Conservation (phyloP, 768 basidiomycete species). For the Tephrocybe sp. region DNA sequence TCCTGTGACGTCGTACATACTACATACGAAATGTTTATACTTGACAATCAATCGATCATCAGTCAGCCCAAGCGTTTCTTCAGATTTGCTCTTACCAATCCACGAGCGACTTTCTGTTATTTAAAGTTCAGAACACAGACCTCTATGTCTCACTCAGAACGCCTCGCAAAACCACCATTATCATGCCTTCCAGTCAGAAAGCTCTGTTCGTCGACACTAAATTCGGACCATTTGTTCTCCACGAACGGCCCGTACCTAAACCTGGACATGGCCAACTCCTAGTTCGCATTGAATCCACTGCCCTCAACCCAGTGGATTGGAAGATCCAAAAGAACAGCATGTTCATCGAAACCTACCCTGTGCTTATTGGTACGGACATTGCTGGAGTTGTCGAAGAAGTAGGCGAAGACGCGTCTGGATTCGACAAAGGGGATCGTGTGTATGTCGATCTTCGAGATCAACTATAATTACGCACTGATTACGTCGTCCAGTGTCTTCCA, state of each 20-base stretch:
- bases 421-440: conserved; percentile 55
- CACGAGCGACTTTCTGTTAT: too few relatives aligned
- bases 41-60: too few relatives aligned
- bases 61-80: too few relatives aligned
- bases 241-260: conserved; percentile 9
- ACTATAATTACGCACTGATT: background rate
- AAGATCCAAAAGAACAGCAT: conserved; percentile 42
- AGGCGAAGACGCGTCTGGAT: conserved; percentile 48
- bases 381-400: conserved; percentile 51
- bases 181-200: conserved; percentile 19
- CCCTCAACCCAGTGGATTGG: conserved; percentile 52
- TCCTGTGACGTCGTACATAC: too few relatives aligned
- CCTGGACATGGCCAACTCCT: conserved; percentile 40
- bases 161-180: too few relatives aligned
- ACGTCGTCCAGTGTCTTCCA: conserved; percentile 29
- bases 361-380: conserved; percentile 45
- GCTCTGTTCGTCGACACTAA: conserved; percentile 20
- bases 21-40: too few relatives aligned
- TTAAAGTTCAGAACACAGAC: too few relatives aligned
- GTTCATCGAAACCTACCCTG: conserved; percentile 42
- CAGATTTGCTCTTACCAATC: too few relatives aligned
- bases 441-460: conserved; percentile 22
- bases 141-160: too few relatives aligned
- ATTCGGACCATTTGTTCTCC: conserved; percentile 17
- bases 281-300: conserved; percentile 37